Conservation (phyloP, 2,329 filamentous ascomycete species). For the Paecilomyces variotii region DNA sequence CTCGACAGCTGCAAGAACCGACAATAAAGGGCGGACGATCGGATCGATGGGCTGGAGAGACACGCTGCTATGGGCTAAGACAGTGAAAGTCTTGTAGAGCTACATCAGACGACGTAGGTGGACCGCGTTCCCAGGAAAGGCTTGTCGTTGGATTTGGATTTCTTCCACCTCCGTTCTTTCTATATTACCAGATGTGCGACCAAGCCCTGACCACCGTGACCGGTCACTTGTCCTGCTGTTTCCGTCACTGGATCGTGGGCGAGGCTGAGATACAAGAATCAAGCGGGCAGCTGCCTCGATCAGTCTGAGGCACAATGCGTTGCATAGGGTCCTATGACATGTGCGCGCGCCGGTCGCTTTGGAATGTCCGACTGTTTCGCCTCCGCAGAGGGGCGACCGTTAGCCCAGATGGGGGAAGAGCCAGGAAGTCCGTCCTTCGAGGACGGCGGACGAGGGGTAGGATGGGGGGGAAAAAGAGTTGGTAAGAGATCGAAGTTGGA, state of each 20-base stretch:
- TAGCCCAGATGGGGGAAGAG: not conserved
- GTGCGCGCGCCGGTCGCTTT: not conserved
- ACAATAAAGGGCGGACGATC: constrained; percentile 1
- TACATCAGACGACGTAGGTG: not conserved
- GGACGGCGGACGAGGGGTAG: not conserved
- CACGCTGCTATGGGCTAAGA: constrained; percentile 9
- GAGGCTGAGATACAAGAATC: constrained; percentile 4
- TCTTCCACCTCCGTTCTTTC: not conserved
- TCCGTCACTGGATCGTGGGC: constrained; percentile 20
- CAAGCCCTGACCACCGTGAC: not conserved
- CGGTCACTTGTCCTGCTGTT: not conserved
- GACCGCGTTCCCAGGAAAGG: constrained; percentile 8
- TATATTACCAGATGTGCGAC: not conserved
- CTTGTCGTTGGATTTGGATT: not conserved
- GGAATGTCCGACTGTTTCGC: constrained; percentile 2
- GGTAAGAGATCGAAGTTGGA: not conserved
- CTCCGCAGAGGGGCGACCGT: not conserved
- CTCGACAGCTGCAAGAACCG: constrained; percentile 4
- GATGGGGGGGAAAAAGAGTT: not conserved
- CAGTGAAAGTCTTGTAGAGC: constrained; percentile 6
- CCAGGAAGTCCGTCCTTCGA: not conserved
- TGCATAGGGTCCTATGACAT: constrained; percentile 6
- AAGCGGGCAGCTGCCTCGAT: constrained; percentile 26
- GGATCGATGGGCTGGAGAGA: constrained; percentile 13
- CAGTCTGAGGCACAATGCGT: constrained; percentile 24